A percentile compares a stretch with the other conserved stretches of the same genome.
Conservation (phyloP, 768 basidiomycete genomes). For the Lyophyllum decastes region DNA sequence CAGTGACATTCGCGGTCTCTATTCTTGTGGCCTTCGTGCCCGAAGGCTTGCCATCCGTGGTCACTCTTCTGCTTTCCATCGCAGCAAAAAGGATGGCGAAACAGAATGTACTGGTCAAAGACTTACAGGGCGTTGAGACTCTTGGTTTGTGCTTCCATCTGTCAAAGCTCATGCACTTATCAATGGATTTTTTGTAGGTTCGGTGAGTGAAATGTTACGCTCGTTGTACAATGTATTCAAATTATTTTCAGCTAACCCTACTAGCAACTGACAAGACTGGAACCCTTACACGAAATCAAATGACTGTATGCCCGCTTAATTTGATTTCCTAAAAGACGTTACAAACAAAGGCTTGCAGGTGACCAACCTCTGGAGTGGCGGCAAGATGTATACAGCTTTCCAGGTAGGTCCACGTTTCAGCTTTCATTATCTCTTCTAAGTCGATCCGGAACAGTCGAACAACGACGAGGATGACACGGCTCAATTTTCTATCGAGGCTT, state of each 20-base stretch:
- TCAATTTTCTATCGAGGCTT: constrained; percentile 48
- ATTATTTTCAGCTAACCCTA: constrained; percentile 52
- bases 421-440: background rate
- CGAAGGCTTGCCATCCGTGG: constrained; percentile 67
- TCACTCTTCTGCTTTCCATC: constrained; percentile 66
- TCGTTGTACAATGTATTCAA: background rate
- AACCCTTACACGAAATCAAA: constrained; percentile 70
- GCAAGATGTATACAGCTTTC: constrained; percentile 64
- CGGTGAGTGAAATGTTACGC: constrained; percentile 27
- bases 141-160: constrained; percentile 41
- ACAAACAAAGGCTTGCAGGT: constrained; percentile 32
- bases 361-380: constrained; percentile 67
- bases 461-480: constrained; percentile 60
- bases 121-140: constrained; percentile 73
- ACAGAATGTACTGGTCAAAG: constrained; percentile 73
- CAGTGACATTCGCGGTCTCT: constrained; percentile 64
- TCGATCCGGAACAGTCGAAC: constrained; percentile 45
- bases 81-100: constrained; percentile 73
- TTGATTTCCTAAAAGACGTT: background rate
- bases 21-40: constrained; percentile 63
- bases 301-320: constrained; percentile 46
- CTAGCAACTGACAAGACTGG: constrained; percentile 76
- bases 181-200: constrained; percentile 47
- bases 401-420: constrained; percentile 35
- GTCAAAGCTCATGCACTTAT: constrained; percentile 29